Base-by-base conservation (phyloP, 2,329 filamentous ascomycete genomes). In the Sordariomycetes sp. region DNA sequence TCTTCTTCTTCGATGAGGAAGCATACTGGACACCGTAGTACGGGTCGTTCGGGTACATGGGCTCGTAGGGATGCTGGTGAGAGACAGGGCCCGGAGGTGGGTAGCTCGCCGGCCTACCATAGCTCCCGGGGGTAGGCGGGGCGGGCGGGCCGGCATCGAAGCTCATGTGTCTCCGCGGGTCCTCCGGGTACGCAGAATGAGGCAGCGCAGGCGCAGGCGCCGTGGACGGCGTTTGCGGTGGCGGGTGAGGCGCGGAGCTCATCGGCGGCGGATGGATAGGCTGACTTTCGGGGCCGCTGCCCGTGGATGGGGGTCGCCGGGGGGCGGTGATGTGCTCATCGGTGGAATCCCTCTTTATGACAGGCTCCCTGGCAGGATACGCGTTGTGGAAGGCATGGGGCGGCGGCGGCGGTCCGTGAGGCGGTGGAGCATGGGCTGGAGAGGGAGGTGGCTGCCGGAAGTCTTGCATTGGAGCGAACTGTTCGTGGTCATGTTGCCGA, bases 401-500 rank as follows among this genome's bases (percentile, higher is more conserved):
- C 20, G 45, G 22, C 45, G 36, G 54, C 22, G 55, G 55, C 25
- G 55, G 50, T 17, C 55, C 55, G 52, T 57, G 55, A 20, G 55
- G 51, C 10, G 32, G 28, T 32, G 32, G 55, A 22, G 32, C 36
- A 22, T 59, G 58, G 28, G 58, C 55, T 42, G 58, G 58, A 32
- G 58, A 59, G 1, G 50, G 55, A 6, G 69, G 70, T 63, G 62
- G 65, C 59, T 71, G 72, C 66, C 72, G 71, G 63, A 76, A 74
- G 65, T 82, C 78, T 68, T 79, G 79, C 69, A 79, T 76, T 61
- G 76, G 74, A 65, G 76, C 71, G 64, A 76, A 79, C 58, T 73
- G 70, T 62, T 80, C 79, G 68, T 73, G 76, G 56, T 81, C 79
- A 76, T 79, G 74, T 64, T 77, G 76, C 62, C 78, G 77, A 67